Base-by-base conservation (phyloP, 176 grass and related monocot species). In the Avena atlantica region DNA sequence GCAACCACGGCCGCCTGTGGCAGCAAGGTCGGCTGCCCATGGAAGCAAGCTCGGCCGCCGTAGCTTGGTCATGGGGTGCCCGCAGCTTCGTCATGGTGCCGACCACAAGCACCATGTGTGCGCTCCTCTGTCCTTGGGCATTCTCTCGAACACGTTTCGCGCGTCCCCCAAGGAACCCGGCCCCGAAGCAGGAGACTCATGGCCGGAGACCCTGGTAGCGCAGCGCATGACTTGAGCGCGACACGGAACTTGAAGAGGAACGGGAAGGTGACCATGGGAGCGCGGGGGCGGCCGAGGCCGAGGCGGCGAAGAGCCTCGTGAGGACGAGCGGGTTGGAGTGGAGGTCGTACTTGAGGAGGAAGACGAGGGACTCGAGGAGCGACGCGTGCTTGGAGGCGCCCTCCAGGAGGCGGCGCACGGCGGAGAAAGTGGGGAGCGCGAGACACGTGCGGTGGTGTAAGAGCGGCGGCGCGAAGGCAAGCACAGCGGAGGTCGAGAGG, bases 101-200 rank as follows among this genome's bases (percentile, higher is more conserved):
- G 27, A 29, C 27, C 27, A 29, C 27, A 29, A 29, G 27, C 27
- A 29, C 27, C 27, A 29, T 29, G 27, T 29, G 27, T 29, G 27
- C 27, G 27, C 27, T 29, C 27, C 27, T 29, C 80, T 92, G 17
- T 67, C 74, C 51, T 65, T 88, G 2, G 86, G 44, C 80, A 68
- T 90, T 91, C 88, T 87, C 8, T 95, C 90, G 70, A 95, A 95
- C 90, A 95, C 75, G 5, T 85, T 89, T 37, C 88, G 80, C 29
- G 90, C 90, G 44, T 75, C 27, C 81, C 2, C 36, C 93, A 2
- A 92, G 89, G 67, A 84, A 91, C 37, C 51, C 76, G 3, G 59
- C 14, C 11, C 89, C 85, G 10, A 84, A 84, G 81, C 85, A 91
- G 0, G 68, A 84, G 25, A 0, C 85, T 85, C 0, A 29, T 19